Base-by-base conservation (phyloP, 768 basidiomycete genomes). In the Cubamyces lactineus region DNA sequence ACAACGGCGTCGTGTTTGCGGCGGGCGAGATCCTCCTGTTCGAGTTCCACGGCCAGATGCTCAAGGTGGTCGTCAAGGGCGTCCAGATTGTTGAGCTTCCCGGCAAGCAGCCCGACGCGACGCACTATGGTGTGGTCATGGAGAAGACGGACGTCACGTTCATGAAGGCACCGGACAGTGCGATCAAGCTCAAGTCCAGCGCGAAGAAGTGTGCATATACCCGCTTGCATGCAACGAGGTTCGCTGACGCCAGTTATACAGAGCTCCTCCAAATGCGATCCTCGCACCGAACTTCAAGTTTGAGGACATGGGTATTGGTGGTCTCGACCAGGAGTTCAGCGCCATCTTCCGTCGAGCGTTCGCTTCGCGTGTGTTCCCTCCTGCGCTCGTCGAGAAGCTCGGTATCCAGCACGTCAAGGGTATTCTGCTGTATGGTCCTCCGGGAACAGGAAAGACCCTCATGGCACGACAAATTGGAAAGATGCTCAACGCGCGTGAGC, bases 221-320 rank as follows among this genome's bases (percentile, higher is more conserved):
- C n/a, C 23, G 49, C 43, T 11, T 59, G 47, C 56, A 5, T 19
- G 39, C 53, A 41, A 51, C 9, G 48, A 2, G 21, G 12, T 34
- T 45, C 12, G 51, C 23, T 16, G 62, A 39, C 50, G 19, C 50
- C 21, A 3, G 6, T 9, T 13, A 6, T 61, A 56, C 50, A 96
- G 94, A 68, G 86, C 92, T 0, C 88, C 94, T 5, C 86, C 95
- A 7, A 98, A 98, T 72, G 94, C 97, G 0, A 96, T 99, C 67
- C 83, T 99, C 11, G 88, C 94, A 0, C 94, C 97, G 1, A 98
- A 98, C 76, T 99, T 99, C 85, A 98, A 97, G 75, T 99, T 99
- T 64, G 92, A 96, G 71, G 97, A 99, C 74, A 98, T 99, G 96
- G 97, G 97, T 17, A 98, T 99, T 70, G 97, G 97, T 70, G 97